phyloP scores from a whole-genome alignment of 2,329 filamentous ascomycete species.

The Xylaria sp. region DNA sequence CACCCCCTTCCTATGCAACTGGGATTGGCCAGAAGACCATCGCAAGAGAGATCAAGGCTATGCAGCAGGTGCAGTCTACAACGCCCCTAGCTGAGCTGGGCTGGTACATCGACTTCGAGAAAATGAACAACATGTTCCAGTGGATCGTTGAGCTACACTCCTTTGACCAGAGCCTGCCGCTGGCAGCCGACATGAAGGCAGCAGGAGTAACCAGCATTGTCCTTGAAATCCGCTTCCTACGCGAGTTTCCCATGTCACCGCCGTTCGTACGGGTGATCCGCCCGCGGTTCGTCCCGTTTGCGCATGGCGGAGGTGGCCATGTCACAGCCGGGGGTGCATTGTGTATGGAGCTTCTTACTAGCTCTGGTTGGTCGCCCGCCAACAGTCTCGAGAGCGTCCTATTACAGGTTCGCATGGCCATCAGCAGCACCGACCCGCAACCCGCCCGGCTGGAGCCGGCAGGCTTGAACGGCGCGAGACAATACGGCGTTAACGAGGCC shows the following conservation, averaged over 20 bases:
- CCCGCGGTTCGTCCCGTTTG: slow-evolving; percentile 76
- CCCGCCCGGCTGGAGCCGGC: slow-evolving; percentile 67
- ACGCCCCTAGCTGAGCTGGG: slow-evolving; percentile 69
- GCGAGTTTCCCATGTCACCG: slow-evolving; percentile 74
- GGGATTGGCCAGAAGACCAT: slow-evolving; percentile 62
- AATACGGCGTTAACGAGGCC: slow-evolving; percentile 73
- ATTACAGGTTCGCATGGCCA: slow-evolving; percentile 77
- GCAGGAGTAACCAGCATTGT: slow-evolving; percentile 68
- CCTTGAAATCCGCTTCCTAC: slow-evolving; percentile 79
- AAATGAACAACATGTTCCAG: slow-evolving; percentile 77
- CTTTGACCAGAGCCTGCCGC: slow-evolving; percentile 69
- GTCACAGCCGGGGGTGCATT: slow-evolving; percentile 84
- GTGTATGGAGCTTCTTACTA: slow-evolving; percentile 82
- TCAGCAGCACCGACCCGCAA: slow-evolving; percentile 67
- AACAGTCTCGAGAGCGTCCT: slow-evolving; percentile 78
- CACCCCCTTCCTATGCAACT: slow-evolving; percentile 67
- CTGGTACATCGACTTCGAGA: slow-evolving; percentile 76
- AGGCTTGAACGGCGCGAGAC: slow-evolving; percentile 26
- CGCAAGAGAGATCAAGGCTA: slow-evolving; percentile 63
- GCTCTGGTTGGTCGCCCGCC: slow-evolving; percentile 76
- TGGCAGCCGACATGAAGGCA: slow-evolving; percentile 74
- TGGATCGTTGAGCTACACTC: slow-evolving; percentile 91
- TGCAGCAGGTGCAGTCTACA: slow-evolving; percentile 65
- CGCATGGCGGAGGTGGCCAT: slow-evolving; percentile 77
- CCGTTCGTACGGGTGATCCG: slow-evolving; percentile 84